phyloP scores from a whole-genome alignment of 495 filamentous ascomycete genomes.

The Daldinia childiae region DNA sequence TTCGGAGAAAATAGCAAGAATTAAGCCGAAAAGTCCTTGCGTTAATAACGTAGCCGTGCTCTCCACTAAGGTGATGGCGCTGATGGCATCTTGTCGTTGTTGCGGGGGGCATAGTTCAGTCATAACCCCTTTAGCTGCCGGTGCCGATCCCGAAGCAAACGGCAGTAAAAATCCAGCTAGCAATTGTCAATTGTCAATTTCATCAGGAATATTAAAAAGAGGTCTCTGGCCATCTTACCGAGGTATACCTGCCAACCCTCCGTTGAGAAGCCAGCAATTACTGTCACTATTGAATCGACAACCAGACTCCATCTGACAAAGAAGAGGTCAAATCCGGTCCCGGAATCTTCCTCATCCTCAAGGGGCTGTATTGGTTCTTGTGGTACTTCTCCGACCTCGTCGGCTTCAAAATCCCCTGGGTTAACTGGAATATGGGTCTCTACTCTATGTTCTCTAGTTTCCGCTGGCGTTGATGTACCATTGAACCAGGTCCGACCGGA shows the following conservation, averaged over 20 bases:
- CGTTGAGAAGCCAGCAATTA: conserved; percentile 59
- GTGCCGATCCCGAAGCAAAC: conserved; percentile 63
- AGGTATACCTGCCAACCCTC: conserved; percentile 65
- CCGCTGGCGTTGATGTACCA: conserved; percentile 18
- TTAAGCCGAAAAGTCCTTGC: conserved; percentile 62
- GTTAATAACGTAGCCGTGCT: conserved; percentile 62
- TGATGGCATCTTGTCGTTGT: conserved; percentile 62
- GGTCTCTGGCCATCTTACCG: conserved; percentile 36
- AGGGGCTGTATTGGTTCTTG: conserved; percentile 53
- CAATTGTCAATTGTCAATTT: conserved; percentile 21
- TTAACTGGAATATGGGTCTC: conserved; percentile 41
- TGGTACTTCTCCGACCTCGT: conserved; percentile 52
- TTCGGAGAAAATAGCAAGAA: conserved; percentile 61
- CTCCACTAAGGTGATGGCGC: conserved; percentile 65
- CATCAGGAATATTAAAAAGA: background rate
- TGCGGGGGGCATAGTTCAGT: conserved; percentile 61
- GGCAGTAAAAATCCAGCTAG: conserved; percentile 60
- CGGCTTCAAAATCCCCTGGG: conserved; percentile 52
- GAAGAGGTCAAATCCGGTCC: conserved; percentile 61
- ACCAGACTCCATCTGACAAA: conserved; percentile 64
- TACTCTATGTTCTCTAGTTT: conserved; percentile 7
- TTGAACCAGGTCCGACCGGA: conserved; percentile 58
- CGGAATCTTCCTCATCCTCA: conserved; percentile 45
- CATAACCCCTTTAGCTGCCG: conserved; percentile 67
- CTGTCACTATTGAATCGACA: conserved; percentile 62